These are phyloP conservation scores for Sporisorium exsertum DNA, from an alignment of 1,284 basidiomycete genomes.

Conservation along the genomic window DNA sequence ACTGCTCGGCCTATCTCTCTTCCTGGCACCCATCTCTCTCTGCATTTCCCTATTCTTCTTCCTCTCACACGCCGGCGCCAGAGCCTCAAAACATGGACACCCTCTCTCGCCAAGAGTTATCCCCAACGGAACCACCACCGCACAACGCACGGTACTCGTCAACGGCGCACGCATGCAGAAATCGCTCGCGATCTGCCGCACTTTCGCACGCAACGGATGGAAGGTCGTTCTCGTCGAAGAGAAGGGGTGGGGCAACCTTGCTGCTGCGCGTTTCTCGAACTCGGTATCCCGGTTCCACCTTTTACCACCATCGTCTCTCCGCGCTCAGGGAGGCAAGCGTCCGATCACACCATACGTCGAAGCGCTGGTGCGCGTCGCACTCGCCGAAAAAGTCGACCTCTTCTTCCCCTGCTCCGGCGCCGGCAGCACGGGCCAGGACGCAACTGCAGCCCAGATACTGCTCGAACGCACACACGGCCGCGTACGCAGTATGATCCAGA, in stretches of 20 bases:
- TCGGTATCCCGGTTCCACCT: slow-evolving; percentile 58
- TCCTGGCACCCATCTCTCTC: slow-evolving; percentile 31
- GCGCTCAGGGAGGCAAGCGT: slow-evolving; percentile 5
- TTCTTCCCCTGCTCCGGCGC: slow-evolving; percentile 71
- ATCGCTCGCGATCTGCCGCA: slow-evolving; percentile 70
- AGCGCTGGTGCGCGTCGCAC: slow-evolving; percentile 65
- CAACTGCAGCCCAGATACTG: slow-evolving; percentile 68
- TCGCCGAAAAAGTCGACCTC: slow-evolving; percentile 64
- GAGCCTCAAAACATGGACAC: neutral
- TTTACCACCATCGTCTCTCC: slow-evolving; percentile 36
- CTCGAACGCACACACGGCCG: slow-evolving; percentile 50
- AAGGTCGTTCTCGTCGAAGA: slow-evolving; percentile 71
- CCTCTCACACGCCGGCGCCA: slow-evolving; percentile 23
- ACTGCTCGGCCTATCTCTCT: slow-evolving; percentile 26
- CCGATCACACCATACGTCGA: slow-evolving; percentile 62
- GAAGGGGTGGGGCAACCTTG: slow-evolving; percentile 69
- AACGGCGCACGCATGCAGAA: slow-evolving; percentile 71
- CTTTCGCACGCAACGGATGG: slow-evolving; percentile 70
- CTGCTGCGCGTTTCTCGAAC: slow-evolving; percentile 70
- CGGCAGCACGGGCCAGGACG: slow-evolving; percentile 70
- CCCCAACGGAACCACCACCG: neutral
- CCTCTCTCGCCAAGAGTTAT: neutral
- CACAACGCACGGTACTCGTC: slow-evolving; percentile 68
- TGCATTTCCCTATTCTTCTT: slow-evolving; percentile 38
- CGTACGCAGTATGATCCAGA: slow-evolving; percentile 69